These are phyloP conservation scores for Serendipita sp. DNA, from an alignment of 768 basidiomycete genomes.

Conservation along the genomic window DNA sequence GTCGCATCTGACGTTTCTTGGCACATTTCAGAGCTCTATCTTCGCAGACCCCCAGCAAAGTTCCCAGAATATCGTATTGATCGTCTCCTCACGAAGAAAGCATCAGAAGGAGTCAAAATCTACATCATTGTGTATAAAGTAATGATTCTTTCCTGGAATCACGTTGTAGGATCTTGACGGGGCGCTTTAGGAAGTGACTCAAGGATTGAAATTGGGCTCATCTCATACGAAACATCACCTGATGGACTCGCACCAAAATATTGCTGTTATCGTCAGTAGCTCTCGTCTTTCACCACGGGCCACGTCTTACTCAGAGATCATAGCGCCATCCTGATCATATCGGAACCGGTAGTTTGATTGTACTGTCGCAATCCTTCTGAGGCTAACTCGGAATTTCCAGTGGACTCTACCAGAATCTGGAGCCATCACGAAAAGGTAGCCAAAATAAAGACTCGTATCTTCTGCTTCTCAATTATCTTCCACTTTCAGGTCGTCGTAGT, in stretches of 20 bases:
- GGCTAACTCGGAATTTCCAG: not conserved
- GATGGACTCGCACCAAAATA: conserved; percentile 73
- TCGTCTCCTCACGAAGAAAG: conserved; percentile 68
- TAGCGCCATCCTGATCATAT: conserved; percentile 66
- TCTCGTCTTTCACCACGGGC: not conserved
- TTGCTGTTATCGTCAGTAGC: conserved; percentile 45
- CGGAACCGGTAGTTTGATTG: not conserved
- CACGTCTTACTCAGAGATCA: not conserved
- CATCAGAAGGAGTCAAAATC: conserved; percentile 79
- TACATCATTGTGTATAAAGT: conserved; percentile 94
- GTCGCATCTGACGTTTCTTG: too few species aligned
- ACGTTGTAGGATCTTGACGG: not conserved
- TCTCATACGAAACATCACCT: conserved; percentile 77
- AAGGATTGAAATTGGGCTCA: conserved; percentile 81
- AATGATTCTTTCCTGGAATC: conserved; percentile 9
- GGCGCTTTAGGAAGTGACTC: conserved; percentile 34
- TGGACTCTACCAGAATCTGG: conserved; percentile 59
- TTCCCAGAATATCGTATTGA: conserved; percentile 85
- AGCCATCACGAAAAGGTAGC: conserved; percentile 63
- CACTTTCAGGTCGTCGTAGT: conserved; percentile 57
- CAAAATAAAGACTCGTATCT: not conserved
- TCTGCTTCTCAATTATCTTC: not conserved
- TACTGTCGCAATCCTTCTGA: not conserved
- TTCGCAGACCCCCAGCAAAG: conserved; percentile 78
- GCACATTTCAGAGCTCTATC: conserved; percentile 83